Evolutionary conservation across 73 alveolate species (phyloP), one percentile per base, ranked within the genome.

Genomic region (Durusdinium trenchii): DNA sequence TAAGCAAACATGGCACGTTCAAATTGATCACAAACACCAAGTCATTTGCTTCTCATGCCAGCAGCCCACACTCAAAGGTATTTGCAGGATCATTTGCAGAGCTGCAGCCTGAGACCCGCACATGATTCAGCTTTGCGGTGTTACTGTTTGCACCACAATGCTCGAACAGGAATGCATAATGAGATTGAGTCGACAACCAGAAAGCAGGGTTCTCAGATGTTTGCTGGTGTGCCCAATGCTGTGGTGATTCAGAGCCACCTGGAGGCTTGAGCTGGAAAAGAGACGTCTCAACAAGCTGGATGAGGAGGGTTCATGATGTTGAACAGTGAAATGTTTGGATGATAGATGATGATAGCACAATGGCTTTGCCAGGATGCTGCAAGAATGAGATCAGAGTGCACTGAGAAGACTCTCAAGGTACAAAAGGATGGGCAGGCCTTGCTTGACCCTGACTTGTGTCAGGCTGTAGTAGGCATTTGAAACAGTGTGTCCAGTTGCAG

Each of bases 181-280:
- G 99, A 94, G 93, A 94, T 94, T 47, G 99, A 94, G 99, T 76
- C 93, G 40, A 94, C 99, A 7, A 94, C 99, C 50, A 79, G 99
- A 30, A 94, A 94, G 91, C 47, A 62, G 3, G n/a, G 47, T 1
- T n/a, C 95, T 60, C 82, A 86, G 83, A 43, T 14, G 45, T 52
- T 26, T 38, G 18, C 81, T 54, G 94, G 6, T 45, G 51, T 50
- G 94, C 18, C 67, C 45, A 12, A 20, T 12, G 9, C 64, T 12
- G 20, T 54, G 9, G 20, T 46, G 14, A 3, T 47, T 79, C 20
- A 38, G 6, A 36, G 54, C 43, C 18, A 50, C 32, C 30, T 40
- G 40, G 50, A 86, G 95, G 95, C 82, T 94, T 16, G 99, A 94
- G 69, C 99, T 94, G 48, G 99, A 94, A 67, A 94, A 94, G 99